phyloP scores from a whole-genome alignment of 176 grass and related monocot species.

The Paspalum notatum region DNA sequence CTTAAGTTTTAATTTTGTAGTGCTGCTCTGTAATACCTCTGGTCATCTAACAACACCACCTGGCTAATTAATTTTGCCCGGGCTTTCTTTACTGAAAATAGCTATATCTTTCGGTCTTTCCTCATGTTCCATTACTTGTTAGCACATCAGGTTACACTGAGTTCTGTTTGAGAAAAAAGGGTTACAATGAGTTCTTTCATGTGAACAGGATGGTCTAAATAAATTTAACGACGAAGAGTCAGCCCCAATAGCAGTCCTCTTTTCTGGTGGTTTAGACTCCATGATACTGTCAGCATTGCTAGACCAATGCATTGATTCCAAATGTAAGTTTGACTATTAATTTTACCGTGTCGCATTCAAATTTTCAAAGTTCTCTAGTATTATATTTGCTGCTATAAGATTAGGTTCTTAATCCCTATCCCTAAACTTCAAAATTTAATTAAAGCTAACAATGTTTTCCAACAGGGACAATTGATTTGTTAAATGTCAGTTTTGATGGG shows the following conservation, averaged over 20 bases:
- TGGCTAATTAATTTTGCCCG: neutral
- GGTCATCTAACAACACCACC: neutral
- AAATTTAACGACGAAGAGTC: constrained; percentile 47
- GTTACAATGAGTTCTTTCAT: constrained; percentile 26
- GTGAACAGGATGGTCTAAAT: constrained; percentile 51
- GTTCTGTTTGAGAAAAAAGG: too few species aligned
- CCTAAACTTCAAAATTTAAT: neutral
- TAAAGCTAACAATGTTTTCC: constrained; percentile 36
- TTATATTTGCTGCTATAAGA: constrained; percentile 25
- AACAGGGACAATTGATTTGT: constrained; percentile 87
- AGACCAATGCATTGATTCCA: constrained; percentile 71
- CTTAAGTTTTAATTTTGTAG: constrained; percentile 8
- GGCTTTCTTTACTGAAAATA: constrained; percentile 10
- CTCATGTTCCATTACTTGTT: constrained; percentile 23
- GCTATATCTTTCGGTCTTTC: neutral
- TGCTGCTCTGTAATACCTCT: neutral
- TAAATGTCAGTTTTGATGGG: constrained; percentile 97
- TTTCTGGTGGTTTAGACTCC: constrained; percentile 93
- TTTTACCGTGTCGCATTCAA: constrained; percentile 12
- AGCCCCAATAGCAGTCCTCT: constrained; percentile 84
- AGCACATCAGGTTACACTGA: constrained; percentile 21
- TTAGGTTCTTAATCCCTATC: constrained; percentile 8
- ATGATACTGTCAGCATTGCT: constrained; percentile 93
- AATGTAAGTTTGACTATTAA: constrained; percentile 62
- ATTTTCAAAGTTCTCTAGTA: neutral